These are phyloP conservation scores for Dendrostoma leiphaemia DNA, from an alignment of 2,329 filamentous ascomycete species.

Conservation along the genomic window DNA sequence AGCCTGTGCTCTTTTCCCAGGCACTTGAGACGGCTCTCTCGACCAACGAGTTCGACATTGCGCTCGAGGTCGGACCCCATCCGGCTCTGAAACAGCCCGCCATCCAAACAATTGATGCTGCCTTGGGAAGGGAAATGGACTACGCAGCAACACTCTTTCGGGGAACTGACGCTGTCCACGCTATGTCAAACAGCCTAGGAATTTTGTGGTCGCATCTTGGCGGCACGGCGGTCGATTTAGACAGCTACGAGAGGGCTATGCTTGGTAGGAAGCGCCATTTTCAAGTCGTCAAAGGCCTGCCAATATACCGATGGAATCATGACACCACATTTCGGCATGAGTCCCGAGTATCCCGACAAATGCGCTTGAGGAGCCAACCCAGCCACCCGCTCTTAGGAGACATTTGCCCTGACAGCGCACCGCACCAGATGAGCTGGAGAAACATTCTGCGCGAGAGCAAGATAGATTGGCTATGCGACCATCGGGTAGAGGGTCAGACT, in stretches of 20 bases:
- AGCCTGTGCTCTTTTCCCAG: constrained; percentile 25
- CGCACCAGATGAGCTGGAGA: constrained; percentile 22
- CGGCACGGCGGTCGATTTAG: constrained; percentile 2
- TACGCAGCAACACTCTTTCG: constrained; percentile 25
- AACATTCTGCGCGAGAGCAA: constrained; percentile 25
- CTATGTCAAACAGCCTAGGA: constrained; percentile 18
- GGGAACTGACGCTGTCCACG: constrained; percentile 19
- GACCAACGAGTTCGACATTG: constrained; percentile 4
- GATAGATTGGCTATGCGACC: constrained; percentile 37
- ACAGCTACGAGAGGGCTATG: neutral
- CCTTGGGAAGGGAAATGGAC: constrained; percentile 16
- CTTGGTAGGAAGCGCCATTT: constrained; percentile 2
- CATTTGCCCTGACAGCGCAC: neutral
- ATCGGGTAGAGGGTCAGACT: constrained; percentile 30
- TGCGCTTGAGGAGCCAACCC: neutral
- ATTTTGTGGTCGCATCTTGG: constrained; percentile 16
- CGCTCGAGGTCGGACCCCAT: constrained; percentile 32
- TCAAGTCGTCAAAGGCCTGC: constrained; percentile 7
- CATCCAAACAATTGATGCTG: constrained; percentile 27
- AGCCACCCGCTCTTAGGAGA: constrained; percentile 11
- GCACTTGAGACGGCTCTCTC: constrained; percentile 13
- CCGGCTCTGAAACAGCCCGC: constrained; percentile 39
- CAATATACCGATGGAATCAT: constrained; percentile 15
- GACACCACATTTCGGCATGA: constrained; percentile 6
- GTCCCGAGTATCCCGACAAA: constrained; percentile 9